Conservation (phyloP, 2,329 filamentous ascomycete genomes). For the Beauveria brongniartii region DNA sequence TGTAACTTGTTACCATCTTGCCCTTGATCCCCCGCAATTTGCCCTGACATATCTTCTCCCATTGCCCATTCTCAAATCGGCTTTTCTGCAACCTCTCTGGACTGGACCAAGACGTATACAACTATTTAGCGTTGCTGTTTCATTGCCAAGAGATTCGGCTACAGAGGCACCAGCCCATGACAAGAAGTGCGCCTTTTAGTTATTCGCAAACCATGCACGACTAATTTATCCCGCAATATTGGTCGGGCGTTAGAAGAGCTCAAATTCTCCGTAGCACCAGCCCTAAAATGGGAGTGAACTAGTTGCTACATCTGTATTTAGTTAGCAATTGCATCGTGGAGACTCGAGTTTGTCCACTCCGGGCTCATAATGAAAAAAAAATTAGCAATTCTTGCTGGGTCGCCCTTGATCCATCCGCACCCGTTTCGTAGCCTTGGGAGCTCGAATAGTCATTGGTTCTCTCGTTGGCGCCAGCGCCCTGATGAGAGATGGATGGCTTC, state of each 20-base stretch:
- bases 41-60: neutral
- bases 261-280: neutral
- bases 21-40: neutral
- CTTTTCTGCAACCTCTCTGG: neutral
- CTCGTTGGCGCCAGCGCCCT: neutral
- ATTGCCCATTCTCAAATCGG: neutral
- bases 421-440: neutral
- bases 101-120: neutral
- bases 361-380: neutral
- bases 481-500: neutral
- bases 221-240: neutral
- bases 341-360: neutral
- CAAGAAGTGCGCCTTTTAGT: neutral
- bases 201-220: neutral
- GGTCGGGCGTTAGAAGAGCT: too few species aligned
- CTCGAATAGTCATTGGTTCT: neutral
- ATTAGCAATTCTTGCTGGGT: neutral
- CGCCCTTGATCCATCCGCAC: neutral
- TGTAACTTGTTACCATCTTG: neutral
- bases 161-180: neutral
- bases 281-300: neutral
- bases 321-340: neutral
- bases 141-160: neutral
- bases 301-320: neutral
- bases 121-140: neutral